A percentile compares a stretch with the other conserved stretches of the same genome.
phyloP scores from a whole-genome alignment of 208 protist genomes.

The Porcisia deanei region DNA sequence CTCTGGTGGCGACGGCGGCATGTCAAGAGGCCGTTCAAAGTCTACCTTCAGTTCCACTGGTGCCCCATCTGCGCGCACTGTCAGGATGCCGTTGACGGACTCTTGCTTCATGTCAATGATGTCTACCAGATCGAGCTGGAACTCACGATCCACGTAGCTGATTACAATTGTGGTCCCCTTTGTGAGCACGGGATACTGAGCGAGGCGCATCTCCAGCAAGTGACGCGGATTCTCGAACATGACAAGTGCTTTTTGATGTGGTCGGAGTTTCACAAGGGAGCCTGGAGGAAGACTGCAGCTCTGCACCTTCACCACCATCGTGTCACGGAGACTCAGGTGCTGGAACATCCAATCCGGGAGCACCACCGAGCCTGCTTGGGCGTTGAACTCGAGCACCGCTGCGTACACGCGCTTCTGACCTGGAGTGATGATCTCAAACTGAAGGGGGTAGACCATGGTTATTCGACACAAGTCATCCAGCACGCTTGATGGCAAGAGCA shows the following conservation, averaged over 20 bases:
- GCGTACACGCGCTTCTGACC: conserved; percentile 53
- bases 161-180: conserved; percentile 91
- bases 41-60: conserved; percentile 94
- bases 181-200: conserved; percentile 91
- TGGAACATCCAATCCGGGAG: conserved; percentile 95
- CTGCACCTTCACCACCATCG: conserved; percentile 64
- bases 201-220: conserved; percentile 91
- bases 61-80: conserved; percentile 82
- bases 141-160: conserved; percentile 85
- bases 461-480: conserved; percentile 76
- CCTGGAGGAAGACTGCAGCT: conserved; percentile 81
- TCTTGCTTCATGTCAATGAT: conserved; percentile 56
- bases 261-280: conserved; percentile 91
- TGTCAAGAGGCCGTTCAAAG: conserved; percentile 92
- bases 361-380: conserved; percentile 85
- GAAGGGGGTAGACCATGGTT: conserved; percentile 89
- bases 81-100: conserved; percentile 82
- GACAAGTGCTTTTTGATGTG: conserved; percentile 91
- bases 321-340: conserved; percentile 66
- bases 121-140: conserved; percentile 88
- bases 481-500: conserved; percentile 81
- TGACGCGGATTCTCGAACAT: conserved; percentile 93
- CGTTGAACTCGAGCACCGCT: conserved; percentile 94
- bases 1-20: conserved; percentile 71
- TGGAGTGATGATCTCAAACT: conserved; percentile 84